A percentile compares a stretch with the other conserved stretches of the same genome.
Conservation (phyloP, 306 rosid species). For the Cicer judaicum region DNA sequence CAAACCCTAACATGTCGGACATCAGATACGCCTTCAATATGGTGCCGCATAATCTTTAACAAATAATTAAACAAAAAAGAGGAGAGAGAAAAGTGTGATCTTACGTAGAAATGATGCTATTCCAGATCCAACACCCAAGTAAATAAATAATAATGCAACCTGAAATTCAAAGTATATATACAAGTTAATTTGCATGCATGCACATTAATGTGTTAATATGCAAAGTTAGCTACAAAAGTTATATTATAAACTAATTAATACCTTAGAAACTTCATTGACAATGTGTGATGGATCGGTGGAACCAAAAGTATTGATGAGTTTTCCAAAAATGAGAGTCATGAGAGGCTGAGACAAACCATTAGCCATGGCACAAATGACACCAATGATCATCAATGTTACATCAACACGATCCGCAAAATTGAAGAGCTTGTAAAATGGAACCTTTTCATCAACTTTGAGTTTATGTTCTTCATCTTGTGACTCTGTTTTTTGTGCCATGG, state of each 20-base stretch:
- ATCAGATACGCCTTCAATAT: too few relatives aligned
- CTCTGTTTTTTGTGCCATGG: constrained; percentile 4
- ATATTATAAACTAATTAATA: constrained; percentile 9
- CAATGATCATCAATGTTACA: constrained; percentile 58
- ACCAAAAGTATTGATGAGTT: constrained; percentile 65
- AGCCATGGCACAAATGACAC: constrained; percentile 54
- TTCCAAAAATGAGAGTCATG: constrained; percentile 70
- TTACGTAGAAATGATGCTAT: constrained; percentile 74
- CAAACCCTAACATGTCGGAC: too few relatives aligned
- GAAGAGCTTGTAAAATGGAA: constrained; percentile 67
- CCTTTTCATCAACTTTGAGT: constrained; percentile 36
- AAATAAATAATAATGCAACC: constrained; percentile 63
- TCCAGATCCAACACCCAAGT: constrained; percentile 69
- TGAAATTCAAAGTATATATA: constrained; percentile 39
- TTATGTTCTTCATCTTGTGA: neutral
- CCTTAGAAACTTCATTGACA: constrained; percentile 61
- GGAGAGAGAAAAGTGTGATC: constrained; percentile 10
- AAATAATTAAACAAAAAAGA: neutral
- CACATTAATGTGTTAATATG: too few relatives aligned
- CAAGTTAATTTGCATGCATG: neutral
- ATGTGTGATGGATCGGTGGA: constrained; percentile 40
- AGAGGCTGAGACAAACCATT: constrained; percentile 71
- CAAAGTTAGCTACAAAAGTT: neutral
- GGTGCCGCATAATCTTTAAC: neutral
- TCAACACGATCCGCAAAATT: constrained; percentile 66